Conservation (phyloP, 352 stramenopile species). For the Phytophthora aleatoria region DNA sequence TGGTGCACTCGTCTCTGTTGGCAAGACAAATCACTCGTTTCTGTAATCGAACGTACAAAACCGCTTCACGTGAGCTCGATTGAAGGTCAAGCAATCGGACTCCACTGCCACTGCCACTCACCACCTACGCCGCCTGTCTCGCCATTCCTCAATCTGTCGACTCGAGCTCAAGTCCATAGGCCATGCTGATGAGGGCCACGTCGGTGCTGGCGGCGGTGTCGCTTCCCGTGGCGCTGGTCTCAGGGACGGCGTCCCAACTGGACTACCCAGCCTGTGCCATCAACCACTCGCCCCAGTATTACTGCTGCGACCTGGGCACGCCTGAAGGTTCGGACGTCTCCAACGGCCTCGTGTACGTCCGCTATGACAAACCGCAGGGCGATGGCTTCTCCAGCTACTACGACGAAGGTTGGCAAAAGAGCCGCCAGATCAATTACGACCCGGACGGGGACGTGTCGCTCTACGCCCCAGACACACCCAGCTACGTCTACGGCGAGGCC, state of each 20-base stretch:
- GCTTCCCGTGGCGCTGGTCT: constrained; percentile 33
- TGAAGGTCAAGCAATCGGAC: background rate
- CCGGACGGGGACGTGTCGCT: constrained; percentile 51
- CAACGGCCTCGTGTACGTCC: constrained; percentile 55
- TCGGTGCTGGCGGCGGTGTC: constrained; percentile 14
- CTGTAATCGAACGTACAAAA: constrained; percentile 14
- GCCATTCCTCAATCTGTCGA: constrained; percentile 33
- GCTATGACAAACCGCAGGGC: constrained; percentile 62
- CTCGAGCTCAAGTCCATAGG: constrained; percentile 19
- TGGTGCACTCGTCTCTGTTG: background rate
- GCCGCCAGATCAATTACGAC: constrained; percentile 69
- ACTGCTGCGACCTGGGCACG: constrained; percentile 55
- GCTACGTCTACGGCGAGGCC: constrained; percentile 58
- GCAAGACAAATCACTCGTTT: constrained; percentile 5
- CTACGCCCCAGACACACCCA: constrained; percentile 61
- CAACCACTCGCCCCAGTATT: constrained; percentile 62
- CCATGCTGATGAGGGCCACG: constrained; percentile 10
- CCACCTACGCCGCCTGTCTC: background rate
- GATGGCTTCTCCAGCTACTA: constrained; percentile 55
- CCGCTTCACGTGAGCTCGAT: constrained; percentile 6
- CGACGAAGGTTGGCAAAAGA: constrained; percentile 69
- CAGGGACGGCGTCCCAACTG: constrained; percentile 50
- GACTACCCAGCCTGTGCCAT: constrained; percentile 67
- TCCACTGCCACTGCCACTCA: constrained; percentile 7
- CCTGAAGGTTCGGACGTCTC: constrained; percentile 34